Evolutionary conservation across 768 basidiomycete genomes (phyloP).

Genomic region (Agrocybe praecox): DNA sequence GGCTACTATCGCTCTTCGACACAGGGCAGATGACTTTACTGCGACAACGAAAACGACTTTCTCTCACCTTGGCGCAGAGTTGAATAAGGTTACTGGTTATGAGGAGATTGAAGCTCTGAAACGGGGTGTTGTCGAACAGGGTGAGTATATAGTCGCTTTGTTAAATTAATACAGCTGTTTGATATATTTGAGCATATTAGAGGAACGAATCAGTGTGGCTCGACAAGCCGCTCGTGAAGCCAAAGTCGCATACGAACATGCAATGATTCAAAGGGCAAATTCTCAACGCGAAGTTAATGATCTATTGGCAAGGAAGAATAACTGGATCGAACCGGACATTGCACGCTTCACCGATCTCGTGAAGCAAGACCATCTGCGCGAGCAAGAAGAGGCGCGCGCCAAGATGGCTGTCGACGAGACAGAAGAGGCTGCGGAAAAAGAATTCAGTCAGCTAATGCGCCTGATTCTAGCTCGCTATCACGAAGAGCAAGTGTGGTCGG

Average conservation of each 20-base stretch:
- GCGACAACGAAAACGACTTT: slow-evolving; percentile 58
- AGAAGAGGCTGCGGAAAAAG: slow-evolving; percentile 83
- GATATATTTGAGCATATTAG: slow-evolving; percentile 44
- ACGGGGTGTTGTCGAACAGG: slow-evolving; percentile 75
- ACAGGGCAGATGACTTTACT: slow-evolving; percentile 61
- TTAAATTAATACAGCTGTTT: background rate
- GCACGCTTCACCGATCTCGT: slow-evolving; percentile 87
- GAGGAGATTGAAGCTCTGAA: slow-evolving; percentile 87
- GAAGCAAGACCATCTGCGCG: slow-evolving; percentile 84
- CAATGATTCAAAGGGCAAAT: slow-evolving; percentile 77
- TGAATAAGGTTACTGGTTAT: slow-evolving; percentile 92
- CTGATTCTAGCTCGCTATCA: slow-evolving; percentile 91
- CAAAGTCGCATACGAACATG: slow-evolving; percentile 75
- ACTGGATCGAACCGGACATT: slow-evolving; percentile 92
- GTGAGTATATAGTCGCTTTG: slow-evolving; percentile 43
- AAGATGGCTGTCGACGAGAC: slow-evolving; percentile 67
- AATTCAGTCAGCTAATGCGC: slow-evolving; percentile 87
- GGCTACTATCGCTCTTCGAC: slow-evolving; percentile 47
- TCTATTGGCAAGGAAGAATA: slow-evolving; percentile 88
- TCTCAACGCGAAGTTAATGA: slow-evolving; percentile 97
- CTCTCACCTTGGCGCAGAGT: slow-evolving; percentile 71
- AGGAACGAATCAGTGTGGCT: slow-evolving; percentile 68
- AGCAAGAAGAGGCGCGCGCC: slow-evolving; percentile 74
- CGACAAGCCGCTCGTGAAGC: slow-evolving; percentile 70
- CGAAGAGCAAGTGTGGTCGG: slow-evolving; percentile 99